phyloP scores from a whole-genome alignment of 306 rosid species.

The Lathyrus aphaca region DNA sequence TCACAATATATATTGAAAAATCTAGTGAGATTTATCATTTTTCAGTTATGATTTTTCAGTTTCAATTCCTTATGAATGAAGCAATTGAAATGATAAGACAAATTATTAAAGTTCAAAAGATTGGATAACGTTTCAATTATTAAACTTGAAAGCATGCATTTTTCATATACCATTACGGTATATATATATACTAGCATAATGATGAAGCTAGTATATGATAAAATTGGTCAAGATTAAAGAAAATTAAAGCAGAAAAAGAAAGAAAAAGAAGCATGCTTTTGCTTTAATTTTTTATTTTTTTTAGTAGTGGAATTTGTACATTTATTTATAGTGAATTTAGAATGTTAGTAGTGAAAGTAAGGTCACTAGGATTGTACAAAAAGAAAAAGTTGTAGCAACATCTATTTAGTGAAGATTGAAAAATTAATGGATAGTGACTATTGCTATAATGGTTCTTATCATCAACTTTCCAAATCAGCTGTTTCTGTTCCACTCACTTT shows the following conservation, averaged over 20 bases:
- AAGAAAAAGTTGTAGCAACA: constrained; percentile 30
- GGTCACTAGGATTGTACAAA: constrained; percentile 23
- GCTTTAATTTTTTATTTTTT: constrained; percentile 35
- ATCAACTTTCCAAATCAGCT: constrained; percentile 43
- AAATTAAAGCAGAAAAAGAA: constrained; percentile 11
- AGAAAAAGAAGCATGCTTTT: constrained; percentile 37
- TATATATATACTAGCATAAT: background rate
- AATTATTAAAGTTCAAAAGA: constrained; percentile 38
- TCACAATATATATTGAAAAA: constrained; percentile 16
- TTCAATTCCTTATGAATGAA: constrained; percentile 49
- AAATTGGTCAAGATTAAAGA: constrained; percentile 37
- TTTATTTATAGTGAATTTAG: constrained; percentile 23
- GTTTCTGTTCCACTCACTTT: constrained; percentile 27
- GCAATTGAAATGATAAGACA: constrained; percentile 33
- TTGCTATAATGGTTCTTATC: constrained; percentile 18
- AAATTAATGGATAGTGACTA: constrained; percentile 36
- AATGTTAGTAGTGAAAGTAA: constrained; percentile 32
- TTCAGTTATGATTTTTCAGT: constrained; percentile 9
- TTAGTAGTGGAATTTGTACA: constrained; percentile 19
- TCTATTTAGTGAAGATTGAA: constrained; percentile 35
- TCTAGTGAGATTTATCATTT: constrained; percentile 2
- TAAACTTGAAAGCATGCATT: background rate
- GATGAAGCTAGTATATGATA: background rate
- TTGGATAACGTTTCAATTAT: constrained; percentile 27
- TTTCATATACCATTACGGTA: constrained; percentile 32